Evolutionary conservation across 2,329 filamentous ascomycete species (phyloP), one percentile per base, ranked within the genome.

Genomic region (Paracorniculantispora psalliotae): DNA sequence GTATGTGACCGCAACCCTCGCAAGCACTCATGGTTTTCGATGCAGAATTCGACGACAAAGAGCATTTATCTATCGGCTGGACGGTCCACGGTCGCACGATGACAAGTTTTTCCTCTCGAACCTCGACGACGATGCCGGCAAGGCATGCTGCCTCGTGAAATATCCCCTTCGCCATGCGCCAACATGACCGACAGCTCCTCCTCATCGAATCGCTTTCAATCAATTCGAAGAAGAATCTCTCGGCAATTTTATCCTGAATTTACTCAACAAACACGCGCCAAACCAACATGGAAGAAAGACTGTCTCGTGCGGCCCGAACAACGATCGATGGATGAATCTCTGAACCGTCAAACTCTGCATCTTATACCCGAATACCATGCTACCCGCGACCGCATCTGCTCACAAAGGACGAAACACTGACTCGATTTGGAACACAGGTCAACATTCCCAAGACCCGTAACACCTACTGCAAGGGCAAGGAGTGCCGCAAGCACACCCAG

Each of bases 381-480:
- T 37, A 43, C 53, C 21, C 30, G 41, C 41, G 30, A 46, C 26
- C 25, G 57, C 59, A 30, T 59, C 30, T 30, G 25, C 25, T 10
- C n/a, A 33, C 37, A 35, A 46, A 25, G n/a, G 48, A 50, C 39
- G 49, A 28, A 43, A 28, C 50, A 54, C 57, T 59, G 57, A 59
- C 68, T 69, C 73, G 69, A 75, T 71, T 66, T 59, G 63, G 66
- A 60, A 60, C 60, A 60, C 69, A 93, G 92, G 92, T 96, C 85
- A 96, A 96, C 90, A 90, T 96, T 83, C 92, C 92, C 76, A 96
- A 96, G 86, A 96, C 92, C 79, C 88, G 92, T 78, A 90, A 91
- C 83, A 96, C 92, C 79, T 96, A 92, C 84, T 96, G 91, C 91
- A 96, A 96, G 86, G 90, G 90, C 84, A 92, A 89, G 85, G 87